phyloP scores from a whole-genome alignment of 352 stramenopile species.

The Phytopythium kandeliae region DNA sequence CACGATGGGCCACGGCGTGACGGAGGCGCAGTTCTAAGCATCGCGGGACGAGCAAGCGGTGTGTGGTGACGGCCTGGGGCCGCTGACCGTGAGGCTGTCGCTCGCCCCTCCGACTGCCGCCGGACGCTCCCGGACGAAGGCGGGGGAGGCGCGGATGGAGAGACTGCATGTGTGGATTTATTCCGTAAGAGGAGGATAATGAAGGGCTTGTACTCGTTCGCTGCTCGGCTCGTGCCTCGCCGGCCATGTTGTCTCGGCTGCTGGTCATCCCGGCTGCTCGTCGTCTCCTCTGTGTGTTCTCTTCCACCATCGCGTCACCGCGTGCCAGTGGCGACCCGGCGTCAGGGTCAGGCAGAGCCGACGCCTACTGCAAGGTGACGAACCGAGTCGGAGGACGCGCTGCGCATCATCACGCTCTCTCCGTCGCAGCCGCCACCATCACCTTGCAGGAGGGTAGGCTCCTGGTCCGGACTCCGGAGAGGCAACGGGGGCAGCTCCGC shows the following conservation, averaged over 20 bases:
- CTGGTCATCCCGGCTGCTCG: too few relatives aligned
- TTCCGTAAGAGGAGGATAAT: constrained; percentile 3
- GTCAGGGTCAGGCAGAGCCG: background rate
- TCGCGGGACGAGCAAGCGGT: background rate
- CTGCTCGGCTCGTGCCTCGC: too few relatives aligned
- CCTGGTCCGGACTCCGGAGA: too few relatives aligned
- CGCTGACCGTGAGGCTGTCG: background rate
- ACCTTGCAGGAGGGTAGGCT: too few relatives aligned
- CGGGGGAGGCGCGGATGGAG: background rate
- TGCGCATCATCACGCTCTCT: constrained; percentile 3
- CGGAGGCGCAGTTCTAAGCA: constrained; percentile 94
- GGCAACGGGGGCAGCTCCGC: too few relatives aligned
- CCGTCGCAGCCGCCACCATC: too few relatives aligned
- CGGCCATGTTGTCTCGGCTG: too few relatives aligned
- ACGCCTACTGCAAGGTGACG: background rate
- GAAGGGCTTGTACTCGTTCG: constrained; percentile 5
- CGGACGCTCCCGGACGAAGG: background rate
- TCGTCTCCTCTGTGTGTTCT: too few relatives aligned
- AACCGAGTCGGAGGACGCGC: background rate
- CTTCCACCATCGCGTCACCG: too few relatives aligned
- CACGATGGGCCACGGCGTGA: constrained; percentile 96
- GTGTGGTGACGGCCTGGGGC: too few relatives aligned
- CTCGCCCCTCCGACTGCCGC: background rate
- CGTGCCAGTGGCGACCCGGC: too few relatives aligned
- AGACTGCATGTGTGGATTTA: constrained; percentile 4